Percentiles rank a stretch among this genome's conserved stretches.
Conservation (phyloP, 2,329 filamentous ascomycete species). For the Colletotrichum plurivorum region DNA sequence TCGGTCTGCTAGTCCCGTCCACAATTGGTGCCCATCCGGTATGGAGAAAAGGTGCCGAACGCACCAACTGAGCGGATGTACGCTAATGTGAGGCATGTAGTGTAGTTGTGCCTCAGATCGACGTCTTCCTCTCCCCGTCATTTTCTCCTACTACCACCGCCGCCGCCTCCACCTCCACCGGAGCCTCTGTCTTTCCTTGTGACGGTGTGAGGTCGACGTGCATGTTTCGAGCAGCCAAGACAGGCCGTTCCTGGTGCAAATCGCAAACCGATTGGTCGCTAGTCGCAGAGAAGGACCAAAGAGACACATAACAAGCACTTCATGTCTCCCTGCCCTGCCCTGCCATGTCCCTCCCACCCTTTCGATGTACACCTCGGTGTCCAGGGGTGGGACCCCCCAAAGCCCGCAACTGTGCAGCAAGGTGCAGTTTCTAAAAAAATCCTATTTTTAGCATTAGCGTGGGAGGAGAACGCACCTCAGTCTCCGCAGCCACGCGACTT, state of each 20-base stretch:
- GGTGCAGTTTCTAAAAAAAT: slow-evolving; percentile 37
- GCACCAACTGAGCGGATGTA: too few species aligned
- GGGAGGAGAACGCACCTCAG: not conserved
- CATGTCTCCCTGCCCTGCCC: slow-evolving; percentile 12
- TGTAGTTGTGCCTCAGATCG: too few species aligned
- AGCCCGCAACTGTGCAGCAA: not conserved
- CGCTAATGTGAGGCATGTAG: too few species aligned
- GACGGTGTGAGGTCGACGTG: slow-evolving; percentile 33
- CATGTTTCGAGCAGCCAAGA: slow-evolving; percentile 30
- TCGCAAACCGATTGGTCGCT: slow-evolving; percentile 30
- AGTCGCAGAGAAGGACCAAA: not conserved
- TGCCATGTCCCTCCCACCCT: too few species aligned
- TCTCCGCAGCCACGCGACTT: slow-evolving; percentile 37
- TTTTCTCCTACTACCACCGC: not conserved
- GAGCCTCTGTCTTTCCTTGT: slow-evolving; percentile 21
- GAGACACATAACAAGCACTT: too few species aligned
- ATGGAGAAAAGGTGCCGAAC: too few species aligned
- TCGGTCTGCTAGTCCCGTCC: not conserved
- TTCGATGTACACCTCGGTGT: slow-evolving; percentile 14
- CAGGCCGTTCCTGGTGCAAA: slow-evolving; percentile 24
- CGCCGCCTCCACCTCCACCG: not conserved
- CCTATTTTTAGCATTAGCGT: slow-evolving; percentile 39
- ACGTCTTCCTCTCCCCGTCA: not conserved
- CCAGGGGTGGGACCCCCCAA: not conserved
- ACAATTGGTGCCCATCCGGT: not conserved